Base-by-base conservation (phyloP, 139 green algal genomes). In the Micromonas pusilla region DNA sequence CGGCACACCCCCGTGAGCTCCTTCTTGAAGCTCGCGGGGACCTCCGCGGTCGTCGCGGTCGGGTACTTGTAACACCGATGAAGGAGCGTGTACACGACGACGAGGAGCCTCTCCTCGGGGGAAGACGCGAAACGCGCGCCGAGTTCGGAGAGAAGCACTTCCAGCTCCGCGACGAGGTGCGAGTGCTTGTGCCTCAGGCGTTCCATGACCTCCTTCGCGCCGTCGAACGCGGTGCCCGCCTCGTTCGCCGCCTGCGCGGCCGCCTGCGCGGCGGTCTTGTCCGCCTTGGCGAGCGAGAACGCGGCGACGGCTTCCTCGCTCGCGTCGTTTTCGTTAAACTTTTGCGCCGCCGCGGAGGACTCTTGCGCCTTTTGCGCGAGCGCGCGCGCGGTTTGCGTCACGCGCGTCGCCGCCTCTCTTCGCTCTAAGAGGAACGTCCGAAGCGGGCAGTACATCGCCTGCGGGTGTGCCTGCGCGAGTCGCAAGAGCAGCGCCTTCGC, bases 61-160 rank as follows among this genome's bases (percentile, higher is more conserved):
- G 82, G 77, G 21, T 81, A 81, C 83, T 96, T 95, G 86, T 94
- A 96, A 74, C 91, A 97, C 54, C 93, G 87, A 60, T 95, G 89
- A 82, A 97, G 89, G 79, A 99, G 88, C 16, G 93, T 92, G 68
- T 94, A 87, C 26, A 98, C 90, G 23, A 99, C 93, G 2, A 89
- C 88, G 57, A 98, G 83, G 80, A 99, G 86, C 1, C 95, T 80
- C 89, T 99, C 95, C 84, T 97, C 90, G 0, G 94, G 89, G 38
- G 88, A 87, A 0, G 89, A 86, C 34, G 89, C 85, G 74, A 99
- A 98, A 26, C 82, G 83, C 30, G 62, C 80, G 70, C 88, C 88
- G 30, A 96, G 84, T 73, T 96, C 89, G 31, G 39, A 82, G 33
- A 91, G 77, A 66, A 92, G 73, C 1, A 52, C 36, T 80, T 90